Conservation (phyloP, 2,329 filamentous ascomycete genomes). For the Sporothrix pallida region DNA sequence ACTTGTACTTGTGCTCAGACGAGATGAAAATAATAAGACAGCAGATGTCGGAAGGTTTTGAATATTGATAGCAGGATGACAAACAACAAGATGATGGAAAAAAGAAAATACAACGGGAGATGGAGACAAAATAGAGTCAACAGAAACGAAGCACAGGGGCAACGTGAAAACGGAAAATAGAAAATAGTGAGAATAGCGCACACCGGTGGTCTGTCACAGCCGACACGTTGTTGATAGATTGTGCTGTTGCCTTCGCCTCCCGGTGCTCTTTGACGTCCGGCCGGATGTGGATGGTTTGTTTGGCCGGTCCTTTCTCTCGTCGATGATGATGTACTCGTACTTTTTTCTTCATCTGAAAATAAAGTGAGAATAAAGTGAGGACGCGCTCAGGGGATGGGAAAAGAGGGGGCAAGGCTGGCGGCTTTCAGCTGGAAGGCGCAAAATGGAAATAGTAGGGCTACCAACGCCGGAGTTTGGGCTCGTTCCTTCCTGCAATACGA, state of each 20-base stretch:
- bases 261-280: constrained; percentile 8
- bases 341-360: neutral
- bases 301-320: neutral
- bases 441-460: constrained; percentile 21
- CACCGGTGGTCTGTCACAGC: neutral
- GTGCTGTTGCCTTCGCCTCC: neutral
- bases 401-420: constrained; percentile 7
- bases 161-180: neutral
- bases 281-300: constrained; percentile 5
- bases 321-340: neutral
- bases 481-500: constrained; percentile 8
- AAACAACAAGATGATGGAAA: neutral
- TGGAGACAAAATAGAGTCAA: too few species aligned
- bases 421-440: neutral
- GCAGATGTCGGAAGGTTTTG: too few species aligned
- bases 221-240: neutral
- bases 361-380: neutral
- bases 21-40: too few species aligned
- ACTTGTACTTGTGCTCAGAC: too few species aligned
- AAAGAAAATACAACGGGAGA: neutral
- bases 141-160: neutral
- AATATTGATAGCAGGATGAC: too few species aligned
- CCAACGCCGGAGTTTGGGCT: neutral
- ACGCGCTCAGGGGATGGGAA: neutral
- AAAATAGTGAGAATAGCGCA: neutral